Base-by-base conservation (phyloP, 148 eudicot genomes). In the Selenicereus undatus region DNA sequence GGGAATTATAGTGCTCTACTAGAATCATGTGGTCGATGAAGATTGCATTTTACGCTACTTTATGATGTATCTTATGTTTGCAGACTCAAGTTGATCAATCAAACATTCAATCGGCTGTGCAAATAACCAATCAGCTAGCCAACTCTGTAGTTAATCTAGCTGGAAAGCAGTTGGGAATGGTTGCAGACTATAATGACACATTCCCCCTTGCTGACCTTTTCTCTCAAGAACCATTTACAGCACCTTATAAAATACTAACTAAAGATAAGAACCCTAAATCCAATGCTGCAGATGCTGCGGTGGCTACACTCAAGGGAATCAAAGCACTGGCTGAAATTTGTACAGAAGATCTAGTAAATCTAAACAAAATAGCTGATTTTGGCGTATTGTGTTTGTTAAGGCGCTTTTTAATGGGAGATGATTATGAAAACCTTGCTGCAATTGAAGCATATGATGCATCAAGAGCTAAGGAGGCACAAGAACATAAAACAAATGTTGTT, bases 371-470 rank as follows among this genome's bases (percentile, higher is more conserved):
- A 50, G 86, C 84, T 77, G 96, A 97, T 86, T 89, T 81, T 82
- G 99, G 99, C 73, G 92, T 92, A 42, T 79, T 97, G 80, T 91
- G 93, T 83, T 88, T 97, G 87, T 83, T 97, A 70, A 89, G 96
- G 79, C 98, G 99, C 79, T 86, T 87, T 72, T 80, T 97, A 79
- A 78, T 97, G 86, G 88, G 90, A 82, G 99, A 97, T 87, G 99
- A 97, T 88, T 97, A 91, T 82, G 99, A 97, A 87, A 90, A 89
- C 78, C 87, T 94, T 76, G 97, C 99, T 88, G 99, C 99, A 76
- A 89, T 86, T 77, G 96, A 97, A 88, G 93, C 99, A 71, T 97
- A 97, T 89, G 96, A 97, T 90, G 94, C 96, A 76, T 97, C 99
- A 18, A 85, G 94, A 82, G 90, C 83, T 27, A 86, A 88, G 81